Base-by-base conservation (phyloP, 2,329 filamentous ascomycete species). In the Pseudonectria buxi region DNA sequence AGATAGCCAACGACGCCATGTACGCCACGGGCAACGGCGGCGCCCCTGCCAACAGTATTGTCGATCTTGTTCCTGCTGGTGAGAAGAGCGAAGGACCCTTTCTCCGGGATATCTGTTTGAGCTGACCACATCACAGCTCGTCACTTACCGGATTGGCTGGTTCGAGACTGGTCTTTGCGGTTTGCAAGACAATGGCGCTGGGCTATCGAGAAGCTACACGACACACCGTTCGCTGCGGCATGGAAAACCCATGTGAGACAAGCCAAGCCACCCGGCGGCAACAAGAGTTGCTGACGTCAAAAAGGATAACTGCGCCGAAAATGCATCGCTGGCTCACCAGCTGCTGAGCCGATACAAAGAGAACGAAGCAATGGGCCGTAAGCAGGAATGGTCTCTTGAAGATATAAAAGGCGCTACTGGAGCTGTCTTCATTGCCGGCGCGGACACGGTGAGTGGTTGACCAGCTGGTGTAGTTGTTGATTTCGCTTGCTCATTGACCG, bases 361-460 rank as follows among this genome's bases (percentile, higher is more conserved):
- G 2, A 51, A 45, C 11, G 36, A 51, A 16, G 26, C 24, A 7
- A 30, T 33, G 6, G 42, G 37, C 2, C 29, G 33, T 7, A 34
- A 41, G 10, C 41, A 50, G 35, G 40, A 46, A n/a, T 54, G 51
- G 51, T 40, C 60, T 1, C 50, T 66, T 12, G 59, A 60, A 11
- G 67, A 71, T 41, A 67, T 73, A 47, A 69, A 71, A 48, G 69
- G 69, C 18, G 68, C 69, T 4, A 61, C 67, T 2, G 69, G 65
- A 0, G 65, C 69, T 6, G 60, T 72, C 28, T 70, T 65, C 43
- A 67, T 69, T 39, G 68, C 69, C 12, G 69, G 69, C n/a, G 59
- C 61, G 18, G 62, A 71, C 43, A 67, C 65, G 15, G 54, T 56
- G 35, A 40, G 54, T 44, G 13, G 24, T 32, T 18, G 9, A 3